Conservation (phyloP, 2,329 filamentous ascomycete genomes). For the Taxawa tesnikishii region DNA sequence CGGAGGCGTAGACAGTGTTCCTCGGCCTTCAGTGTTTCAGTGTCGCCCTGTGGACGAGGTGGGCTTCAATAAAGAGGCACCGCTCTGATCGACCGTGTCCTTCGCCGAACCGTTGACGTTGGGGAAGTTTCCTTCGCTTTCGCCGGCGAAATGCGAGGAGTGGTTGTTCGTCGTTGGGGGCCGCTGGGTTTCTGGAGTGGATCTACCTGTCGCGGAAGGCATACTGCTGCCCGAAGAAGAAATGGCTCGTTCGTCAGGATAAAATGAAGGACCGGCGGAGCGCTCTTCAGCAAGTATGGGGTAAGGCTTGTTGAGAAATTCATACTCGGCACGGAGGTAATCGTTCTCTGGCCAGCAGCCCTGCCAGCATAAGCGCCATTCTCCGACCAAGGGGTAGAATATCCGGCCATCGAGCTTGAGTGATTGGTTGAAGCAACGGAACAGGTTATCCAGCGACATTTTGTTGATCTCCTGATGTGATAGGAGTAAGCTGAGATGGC, state of each 20-base stretch:
- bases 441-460: constrained; percentile 93
- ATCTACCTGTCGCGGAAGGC: constrained; percentile 24
- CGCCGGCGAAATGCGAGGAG: constrained; percentile 5
- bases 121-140: constrained; percentile 5
- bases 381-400: constrained; percentile 87
- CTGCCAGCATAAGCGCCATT: constrained; percentile 96
- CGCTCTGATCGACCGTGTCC: too few species aligned
- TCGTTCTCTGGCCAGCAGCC: constrained; percentile 84
- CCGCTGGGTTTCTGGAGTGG: constrained; percentile 7
- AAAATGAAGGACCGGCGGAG: constrained; percentile 4
- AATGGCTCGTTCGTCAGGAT: constrained; percentile 40
- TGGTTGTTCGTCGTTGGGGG: constrained; percentile 7
- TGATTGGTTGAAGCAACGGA: constrained; percentile 93
- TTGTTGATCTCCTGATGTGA: constrained; percentile 93
- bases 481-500: constrained; percentile 81
- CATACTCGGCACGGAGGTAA: constrained; percentile 59
- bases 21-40: too few species aligned
- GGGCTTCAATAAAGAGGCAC: too few species aligned
- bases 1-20: too few species aligned
- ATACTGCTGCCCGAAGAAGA: constrained; percentile 57
- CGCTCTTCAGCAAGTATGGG: constrained; percentile 22
- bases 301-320: constrained; percentile 18
- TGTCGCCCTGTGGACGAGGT: too few species aligned
- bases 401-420: constrained; percentile 93
- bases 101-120: too few species aligned